Conservation (phyloP, 192 early-diverging fungal species). For the Borealophlyctis nickersoniae region DNA sequence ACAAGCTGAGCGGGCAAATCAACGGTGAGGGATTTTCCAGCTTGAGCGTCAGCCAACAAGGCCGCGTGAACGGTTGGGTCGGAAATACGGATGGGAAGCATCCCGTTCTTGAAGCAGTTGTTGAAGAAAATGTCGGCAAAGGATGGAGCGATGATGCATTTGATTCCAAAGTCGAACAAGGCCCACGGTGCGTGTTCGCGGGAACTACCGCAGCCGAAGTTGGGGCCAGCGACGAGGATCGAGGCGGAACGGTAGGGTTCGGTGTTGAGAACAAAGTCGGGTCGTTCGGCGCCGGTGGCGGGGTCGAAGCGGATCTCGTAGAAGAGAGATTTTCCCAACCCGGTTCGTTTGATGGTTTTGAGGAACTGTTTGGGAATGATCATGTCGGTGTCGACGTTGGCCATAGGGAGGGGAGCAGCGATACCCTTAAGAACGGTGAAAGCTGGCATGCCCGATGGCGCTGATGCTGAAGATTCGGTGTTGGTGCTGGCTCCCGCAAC, state of each 20-base stretch:
- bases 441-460: conserved; percentile 47
- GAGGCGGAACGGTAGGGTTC: conserved; percentile 45
- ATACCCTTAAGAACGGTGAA: conserved; percentile 60
- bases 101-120: conserved; percentile 74
- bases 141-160: conserved; percentile 62
- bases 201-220: conserved; percentile 69
- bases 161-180: conserved; percentile 68
- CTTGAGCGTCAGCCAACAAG: conserved; percentile 44
- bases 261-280: conserved; percentile 63
- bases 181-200: conserved; percentile 78
- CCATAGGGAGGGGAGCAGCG: conserved; percentile 56
- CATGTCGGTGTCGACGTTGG: conserved; percentile 72
- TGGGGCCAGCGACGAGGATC: conserved; percentile 59
- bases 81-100: conserved; percentile 53
- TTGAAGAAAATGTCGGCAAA: conserved; percentile 75
- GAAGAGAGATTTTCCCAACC: conserved; percentile 60
- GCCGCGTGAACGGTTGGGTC: conserved; percentile 18
- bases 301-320: conserved; percentile 56
- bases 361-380: conserved; percentile 77
- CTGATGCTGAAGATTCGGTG: conserved; percentile 10
- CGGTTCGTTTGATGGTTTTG: conserved; percentile 71
- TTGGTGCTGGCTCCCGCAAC: background rate
- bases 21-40: conserved; percentile 47
- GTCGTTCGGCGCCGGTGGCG: conserved; percentile 40
- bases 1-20: conserved; percentile 56